Evolutionary conservation across 306 rosid species (phyloP).

Genomic region (Castanea mollissima): DNA sequence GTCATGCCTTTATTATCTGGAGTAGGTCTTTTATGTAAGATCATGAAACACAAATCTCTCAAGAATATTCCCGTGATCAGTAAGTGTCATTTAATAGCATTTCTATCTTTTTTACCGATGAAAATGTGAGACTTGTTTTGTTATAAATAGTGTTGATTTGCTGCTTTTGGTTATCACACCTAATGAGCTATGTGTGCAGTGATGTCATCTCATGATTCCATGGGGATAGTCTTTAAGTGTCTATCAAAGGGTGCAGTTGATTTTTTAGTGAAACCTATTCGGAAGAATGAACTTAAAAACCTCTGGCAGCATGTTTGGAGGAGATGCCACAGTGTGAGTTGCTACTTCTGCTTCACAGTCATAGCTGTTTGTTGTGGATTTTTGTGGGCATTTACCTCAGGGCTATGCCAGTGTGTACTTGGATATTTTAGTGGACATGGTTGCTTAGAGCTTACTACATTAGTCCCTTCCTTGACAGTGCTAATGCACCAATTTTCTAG

Average conservation of each 20-base stretch:
- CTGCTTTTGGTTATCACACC: slow-evolving; percentile 33
- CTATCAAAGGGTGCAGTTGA: slow-evolving; percentile 98
- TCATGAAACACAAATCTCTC: slow-evolving; percentile 76
- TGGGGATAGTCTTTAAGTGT: slow-evolving; percentile 96
- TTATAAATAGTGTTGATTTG: slow-evolving; percentile 28
- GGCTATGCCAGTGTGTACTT: too few relatives aligned
- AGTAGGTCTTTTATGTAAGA: slow-evolving; percentile 76
- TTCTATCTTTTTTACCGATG: neutral
- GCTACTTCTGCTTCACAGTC: neutral
- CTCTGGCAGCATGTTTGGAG: slow-evolving; percentile 99
- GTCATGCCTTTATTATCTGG: slow-evolving; percentile 88
- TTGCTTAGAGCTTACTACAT: slow-evolving; percentile 3
- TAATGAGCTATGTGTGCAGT: slow-evolving; percentile 69
- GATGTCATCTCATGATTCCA: slow-evolving; percentile 97
- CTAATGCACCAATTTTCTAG: slow-evolving; percentile 14
- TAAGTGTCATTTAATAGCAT: slow-evolving; percentile 36
- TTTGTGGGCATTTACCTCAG: neutral
- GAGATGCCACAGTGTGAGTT: slow-evolving; percentile 94
- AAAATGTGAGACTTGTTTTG: slow-evolving; percentile 10
- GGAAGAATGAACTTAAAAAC: slow-evolving; percentile 97
- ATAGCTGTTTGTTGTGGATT: neutral
- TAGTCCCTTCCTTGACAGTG: slow-evolving; percentile 9
- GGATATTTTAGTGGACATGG: neutral
- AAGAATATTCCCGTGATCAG: slow-evolving; percentile 87
- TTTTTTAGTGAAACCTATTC: slow-evolving; percentile 89